Evolutionary conservation across 805 yeast species (phyloP).

Genomic region (Trichomonascus vanleenenianus): DNA sequence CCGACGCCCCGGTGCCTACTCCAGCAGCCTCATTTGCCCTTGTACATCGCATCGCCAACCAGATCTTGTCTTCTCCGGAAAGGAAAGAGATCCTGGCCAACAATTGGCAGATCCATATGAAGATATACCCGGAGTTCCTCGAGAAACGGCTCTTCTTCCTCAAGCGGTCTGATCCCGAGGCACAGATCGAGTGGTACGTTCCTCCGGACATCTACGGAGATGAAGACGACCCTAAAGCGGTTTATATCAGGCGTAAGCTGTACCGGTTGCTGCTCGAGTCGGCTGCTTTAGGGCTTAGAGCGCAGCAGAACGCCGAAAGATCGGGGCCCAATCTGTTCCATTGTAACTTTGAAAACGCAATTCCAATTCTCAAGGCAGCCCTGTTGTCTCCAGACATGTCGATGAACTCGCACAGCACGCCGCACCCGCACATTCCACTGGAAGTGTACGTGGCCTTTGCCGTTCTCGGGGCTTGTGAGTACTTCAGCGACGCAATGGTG

Average conservation of each 20-base stretch:
- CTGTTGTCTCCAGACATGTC: conserved; percentile 1
- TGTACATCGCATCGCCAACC: conserved; percentile 53
- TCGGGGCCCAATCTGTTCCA: conserved; percentile 1
- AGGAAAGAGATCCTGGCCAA: conserved; percentile 47
- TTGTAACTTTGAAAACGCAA: conserved; percentile 6
- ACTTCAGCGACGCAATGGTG: conserved; percentile 41
- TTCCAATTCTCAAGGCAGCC: conserved; percentile 3
- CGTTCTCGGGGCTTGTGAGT: conserved; percentile 40
- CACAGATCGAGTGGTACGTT: conserved; percentile 8
- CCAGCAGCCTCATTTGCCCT: conserved; percentile 54
- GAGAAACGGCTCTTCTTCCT: conserved; percentile 23
- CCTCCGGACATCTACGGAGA: conserved; percentile 19
- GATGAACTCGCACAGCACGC: neutral
- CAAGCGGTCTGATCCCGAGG: neutral
- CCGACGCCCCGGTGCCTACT: conserved; percentile 37
- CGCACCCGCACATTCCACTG: neutral
- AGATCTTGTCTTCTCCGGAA: conserved; percentile 50
- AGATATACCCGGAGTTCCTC: conserved; percentile 49
- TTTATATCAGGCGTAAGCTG: conserved; percentile 8
- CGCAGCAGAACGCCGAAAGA: neutral
- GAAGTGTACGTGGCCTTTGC: conserved; percentile 32
- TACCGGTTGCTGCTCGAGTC: conserved; percentile 14
- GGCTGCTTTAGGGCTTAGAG: conserved; percentile 7
- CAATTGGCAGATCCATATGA: conserved; percentile 47
- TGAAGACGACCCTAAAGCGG: conserved; percentile 9